Evolutionary conservation across 768 basidiomycete genomes (phyloP), one percentile per base, ranked within the genome.

Genomic region (Suillus cothurnatus): DNA sequence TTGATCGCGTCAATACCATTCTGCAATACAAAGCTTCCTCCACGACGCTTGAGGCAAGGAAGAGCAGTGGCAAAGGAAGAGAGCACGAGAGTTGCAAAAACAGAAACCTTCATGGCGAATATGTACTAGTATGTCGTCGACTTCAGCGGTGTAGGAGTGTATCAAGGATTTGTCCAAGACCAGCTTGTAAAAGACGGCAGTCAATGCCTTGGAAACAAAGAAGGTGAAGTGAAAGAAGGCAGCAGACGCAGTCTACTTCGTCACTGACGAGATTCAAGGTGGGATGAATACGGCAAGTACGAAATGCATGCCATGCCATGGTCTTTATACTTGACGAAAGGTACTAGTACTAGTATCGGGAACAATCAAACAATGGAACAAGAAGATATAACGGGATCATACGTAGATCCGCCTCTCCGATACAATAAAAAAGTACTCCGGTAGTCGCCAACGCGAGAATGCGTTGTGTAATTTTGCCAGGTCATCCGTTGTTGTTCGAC

Each of bases 1-100:
- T 75, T 75, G 64, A 82, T 76, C 53, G 80, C 80, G 63, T 77
- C 80, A 62, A 81, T 72, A 61, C 81, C 80, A 73, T 82, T 83
- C 61, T 76, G 74, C 47, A 79, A 71, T 63, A 66, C 62, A 80
- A 79, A 34, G 38, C 70, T 50, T 63, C 49, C 62, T 11, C n/a
- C 61, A 32, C 72, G 74, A 49, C 80, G 77, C 65, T 70, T 72
- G 41, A 70, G 76, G 63, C 77, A 72, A 6, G 80, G 81, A 43
- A 73, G 79, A 8, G 82, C 81, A 39, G 73, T 73, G 26, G 70
- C 77, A 11, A 73, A 56, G 36, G 72, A 67, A 8, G 68, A 69
- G 34, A 80, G 64, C 34, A 75, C 58, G 28, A 74, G 39, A 21
- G 76, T 67, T 64, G 82, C 70, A 64, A 85, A 71, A 57, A 75